phyloP scores from a whole-genome alignment of 2,329 filamentous ascomycete species.

The Akanthomyces lecanii region DNA sequence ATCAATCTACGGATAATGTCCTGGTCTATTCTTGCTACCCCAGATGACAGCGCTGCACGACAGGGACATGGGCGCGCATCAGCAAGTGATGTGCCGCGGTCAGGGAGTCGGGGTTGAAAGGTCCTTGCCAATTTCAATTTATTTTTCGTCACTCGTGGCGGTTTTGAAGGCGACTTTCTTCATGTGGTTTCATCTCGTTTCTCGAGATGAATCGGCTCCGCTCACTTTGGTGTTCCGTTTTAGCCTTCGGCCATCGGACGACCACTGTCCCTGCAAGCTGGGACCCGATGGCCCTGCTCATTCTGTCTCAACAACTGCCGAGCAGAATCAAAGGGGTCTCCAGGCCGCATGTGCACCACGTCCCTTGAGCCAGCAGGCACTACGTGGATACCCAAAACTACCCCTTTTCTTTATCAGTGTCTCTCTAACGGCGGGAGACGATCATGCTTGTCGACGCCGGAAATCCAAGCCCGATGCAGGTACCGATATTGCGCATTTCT shows the following conservation, averaged over 20 bases:
- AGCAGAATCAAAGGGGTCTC: not conserved
- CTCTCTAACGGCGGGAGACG: not conserved
- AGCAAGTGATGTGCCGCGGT: not conserved
- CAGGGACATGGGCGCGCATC: not conserved
- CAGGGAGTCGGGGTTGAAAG: not conserved
- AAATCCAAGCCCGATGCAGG: not conserved
- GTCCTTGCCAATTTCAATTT: not conserved
- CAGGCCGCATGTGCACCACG: not conserved
- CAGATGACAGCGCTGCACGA: not conserved
- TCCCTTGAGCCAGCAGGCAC: not conserved
- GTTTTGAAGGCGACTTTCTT: not conserved
- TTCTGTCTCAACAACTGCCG: conserved; percentile 8
- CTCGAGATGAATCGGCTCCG: not conserved
- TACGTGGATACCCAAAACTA: not conserved
- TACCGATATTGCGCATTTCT: not conserved
- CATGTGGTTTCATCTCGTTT: not conserved
- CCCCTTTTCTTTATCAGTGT: not conserved
- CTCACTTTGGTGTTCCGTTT: not conserved
- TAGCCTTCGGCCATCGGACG: not conserved
- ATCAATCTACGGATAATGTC: not conserved
- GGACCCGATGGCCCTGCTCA: not conserved
- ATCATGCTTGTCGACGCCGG: too few species aligned
- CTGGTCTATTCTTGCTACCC: not conserved
- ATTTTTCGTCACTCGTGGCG: not conserved
- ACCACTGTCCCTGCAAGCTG: not conserved